phyloP scores from a whole-genome alignment of 805 yeast species.

The Candida oleophila region DNA sequence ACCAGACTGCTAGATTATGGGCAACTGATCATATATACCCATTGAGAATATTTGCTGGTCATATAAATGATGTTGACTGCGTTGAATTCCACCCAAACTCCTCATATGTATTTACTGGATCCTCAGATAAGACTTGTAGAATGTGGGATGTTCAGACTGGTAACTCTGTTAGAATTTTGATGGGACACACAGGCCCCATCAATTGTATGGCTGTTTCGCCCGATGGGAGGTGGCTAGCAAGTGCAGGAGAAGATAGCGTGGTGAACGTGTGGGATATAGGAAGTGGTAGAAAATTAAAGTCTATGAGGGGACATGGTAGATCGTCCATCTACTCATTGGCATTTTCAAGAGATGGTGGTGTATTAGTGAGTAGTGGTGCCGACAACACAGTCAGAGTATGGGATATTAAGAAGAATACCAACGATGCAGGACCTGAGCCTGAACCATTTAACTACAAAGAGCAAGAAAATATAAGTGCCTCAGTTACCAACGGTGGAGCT shows the following conservation, averaged over 20 bases:
- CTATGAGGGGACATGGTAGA: conserved; percentile 94
- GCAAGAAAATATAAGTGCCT: conserved; percentile 9
- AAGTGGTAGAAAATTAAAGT: conserved; percentile 80
- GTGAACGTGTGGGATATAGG: conserved; percentile 94
- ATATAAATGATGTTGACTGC: conserved; percentile 91
- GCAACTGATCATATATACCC: conserved; percentile 98
- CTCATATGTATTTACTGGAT: conserved; percentile 90
- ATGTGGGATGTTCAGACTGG: conserved; percentile 98
- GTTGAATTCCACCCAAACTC: conserved; percentile 96
- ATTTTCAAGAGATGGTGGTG: conserved; percentile 85
- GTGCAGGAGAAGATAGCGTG: conserved; percentile 90
- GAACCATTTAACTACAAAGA: conserved; percentile 50
- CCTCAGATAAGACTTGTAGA: conserved; percentile 90
- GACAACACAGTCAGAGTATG: conserved; percentile 93
- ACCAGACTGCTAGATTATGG: conserved; percentile 97
- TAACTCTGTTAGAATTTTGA: conserved; percentile 83
- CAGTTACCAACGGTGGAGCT: conserved; percentile 11
- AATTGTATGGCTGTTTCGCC: conserved; percentile 87
- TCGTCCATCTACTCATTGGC: conserved; percentile 80
- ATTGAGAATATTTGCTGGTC: conserved; percentile 94
- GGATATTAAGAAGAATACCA: conserved; percentile 88
- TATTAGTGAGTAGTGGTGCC: conserved; percentile 87
- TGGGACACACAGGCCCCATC: conserved; percentile 90
- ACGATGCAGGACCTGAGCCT: conserved; percentile 74
- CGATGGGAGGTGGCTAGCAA: conserved; percentile 94